phyloP scores from a whole-genome alignment of 169 alveolate species.

The Toxoplasma gondii region DNA sequence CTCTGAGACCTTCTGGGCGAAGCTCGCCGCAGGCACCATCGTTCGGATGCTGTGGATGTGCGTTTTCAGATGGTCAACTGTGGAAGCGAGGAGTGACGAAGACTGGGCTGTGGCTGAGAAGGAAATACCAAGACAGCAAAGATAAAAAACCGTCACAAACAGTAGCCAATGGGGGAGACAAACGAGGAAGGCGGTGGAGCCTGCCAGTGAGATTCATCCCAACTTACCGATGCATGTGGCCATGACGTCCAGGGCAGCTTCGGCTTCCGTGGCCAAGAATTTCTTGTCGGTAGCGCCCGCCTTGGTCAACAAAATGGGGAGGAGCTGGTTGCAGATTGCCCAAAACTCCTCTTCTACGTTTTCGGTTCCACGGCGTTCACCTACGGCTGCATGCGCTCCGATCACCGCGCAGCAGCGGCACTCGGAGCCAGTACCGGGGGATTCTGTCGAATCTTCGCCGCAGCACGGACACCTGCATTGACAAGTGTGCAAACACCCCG shows the following conservation, averaged over 20 bases:
- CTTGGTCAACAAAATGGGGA: neutral
- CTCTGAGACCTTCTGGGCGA: neutral
- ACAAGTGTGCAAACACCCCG: neutral
- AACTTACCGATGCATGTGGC: constrained; percentile 4
- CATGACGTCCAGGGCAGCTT: neutral
- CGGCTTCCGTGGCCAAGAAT: neutral
- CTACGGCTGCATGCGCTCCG: neutral
- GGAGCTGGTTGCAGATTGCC: neutral
- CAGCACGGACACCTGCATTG: neutral
- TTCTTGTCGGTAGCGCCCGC: neutral
- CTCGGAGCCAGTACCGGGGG: neutral
- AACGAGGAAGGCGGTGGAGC: neutral
- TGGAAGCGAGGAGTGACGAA: neutral
- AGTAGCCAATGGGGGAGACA: too few species aligned
- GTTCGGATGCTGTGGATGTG: neutral
- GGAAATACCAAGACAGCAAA: too few species aligned
- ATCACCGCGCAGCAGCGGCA: neutral
- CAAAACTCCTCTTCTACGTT: neutral
- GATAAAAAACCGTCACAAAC: too few species aligned
- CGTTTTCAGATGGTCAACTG: neutral
- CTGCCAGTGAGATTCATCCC: neutral
- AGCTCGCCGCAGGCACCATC: neutral
- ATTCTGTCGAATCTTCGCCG: neutral
- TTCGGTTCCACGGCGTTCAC: neutral
- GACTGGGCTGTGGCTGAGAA: neutral